Conservation (phyloP, 2,329 filamentous ascomycete species). For the Beauveria varroae region DNA sequence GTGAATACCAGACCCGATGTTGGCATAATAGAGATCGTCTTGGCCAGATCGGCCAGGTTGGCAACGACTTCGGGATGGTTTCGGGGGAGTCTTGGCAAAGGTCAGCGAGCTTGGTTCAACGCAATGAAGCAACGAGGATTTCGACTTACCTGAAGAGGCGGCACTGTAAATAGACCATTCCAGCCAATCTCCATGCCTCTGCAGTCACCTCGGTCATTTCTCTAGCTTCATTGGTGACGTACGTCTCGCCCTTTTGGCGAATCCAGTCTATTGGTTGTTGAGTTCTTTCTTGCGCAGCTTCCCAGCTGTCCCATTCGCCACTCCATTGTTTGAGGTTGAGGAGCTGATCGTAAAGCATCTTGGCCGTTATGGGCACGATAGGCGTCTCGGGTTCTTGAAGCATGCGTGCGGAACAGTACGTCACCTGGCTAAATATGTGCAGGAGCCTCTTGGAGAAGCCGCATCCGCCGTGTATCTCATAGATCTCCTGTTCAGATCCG, state of each 20-base stretch:
- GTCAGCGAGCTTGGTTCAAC: not conserved
- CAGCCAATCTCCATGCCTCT: slow-evolving; percentile 33
- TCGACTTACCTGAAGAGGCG: slow-evolving; percentile 28
- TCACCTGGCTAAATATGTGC: slow-evolving; percentile 30
- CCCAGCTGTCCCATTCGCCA: slow-evolving; percentile 20
- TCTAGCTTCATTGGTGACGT: slow-evolving; percentile 20
- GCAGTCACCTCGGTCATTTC: slow-evolving; percentile 34
- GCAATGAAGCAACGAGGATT: too few species aligned
- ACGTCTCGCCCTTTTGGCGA: slow-evolving; percentile 17
- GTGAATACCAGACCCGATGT: slow-evolving; percentile 33
- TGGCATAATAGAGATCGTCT: slow-evolving; percentile 32
- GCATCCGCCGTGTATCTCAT: slow-evolving; percentile 33
- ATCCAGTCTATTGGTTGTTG: slow-evolving; percentile 24
- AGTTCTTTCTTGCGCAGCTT: slow-evolving; percentile 11
- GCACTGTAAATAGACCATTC: slow-evolving; percentile 32
- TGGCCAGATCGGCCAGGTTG: slow-evolving; percentile 26
- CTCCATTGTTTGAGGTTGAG: slow-evolving; percentile 29
- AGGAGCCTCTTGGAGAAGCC: slow-evolving; percentile 34
- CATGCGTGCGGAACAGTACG: slow-evolving; percentile 27
- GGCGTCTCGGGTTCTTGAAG: slow-evolving; percentile 25
- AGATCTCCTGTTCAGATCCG: slow-evolving; percentile 26
- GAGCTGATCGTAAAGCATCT: slow-evolving; percentile 22
- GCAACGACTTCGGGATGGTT: slow-evolving; percentile 27
- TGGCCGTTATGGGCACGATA: slow-evolving; percentile 24
- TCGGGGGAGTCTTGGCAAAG: slow-evolving; percentile 26